Percentiles rank a stretch among this genome's conserved stretches.
These are phyloP conservation scores for Podila horticola DNA, from an alignment of 192 early-diverging fungal species.

Conservation along the genomic window DNA sequence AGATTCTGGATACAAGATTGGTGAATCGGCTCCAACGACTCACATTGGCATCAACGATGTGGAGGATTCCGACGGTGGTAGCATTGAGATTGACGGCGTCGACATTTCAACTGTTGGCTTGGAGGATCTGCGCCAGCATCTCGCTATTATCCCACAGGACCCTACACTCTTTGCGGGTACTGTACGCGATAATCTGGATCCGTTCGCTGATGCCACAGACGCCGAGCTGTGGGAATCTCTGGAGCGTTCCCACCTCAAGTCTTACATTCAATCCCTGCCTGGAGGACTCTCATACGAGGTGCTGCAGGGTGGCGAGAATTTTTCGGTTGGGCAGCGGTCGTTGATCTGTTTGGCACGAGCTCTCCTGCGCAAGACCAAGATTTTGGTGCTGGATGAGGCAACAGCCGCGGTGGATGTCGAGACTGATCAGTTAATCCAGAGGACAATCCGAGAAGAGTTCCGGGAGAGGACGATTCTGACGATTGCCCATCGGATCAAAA, in stretches of 20 bases:
- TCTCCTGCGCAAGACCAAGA: constrained; percentile 67
- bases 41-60: constrained; percentile 63
- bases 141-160: constrained; percentile 89
- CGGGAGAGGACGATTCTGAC: constrained; percentile 56
- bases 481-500: constrained; percentile 60
- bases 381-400: constrained; percentile 88
- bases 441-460: constrained; percentile 50
- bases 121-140: constrained; percentile 73
- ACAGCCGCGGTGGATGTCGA: constrained; percentile 68
- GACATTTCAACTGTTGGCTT: constrained; percentile 75
- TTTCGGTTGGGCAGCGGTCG: constrained; percentile 82
- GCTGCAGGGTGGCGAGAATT: constrained; percentile 81
- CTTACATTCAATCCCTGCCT: constrained; percentile 21
- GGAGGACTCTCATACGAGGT: constrained; percentile 73
- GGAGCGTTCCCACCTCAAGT: constrained; percentile 69
- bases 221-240: constrained; percentile 76
- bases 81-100: constrained; percentile 77
- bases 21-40: constrained; percentile 77
- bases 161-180: constrained; percentile 56
- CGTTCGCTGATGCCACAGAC: constrained; percentile 79
- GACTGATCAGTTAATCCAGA: constrained; percentile 46
- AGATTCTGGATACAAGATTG: constrained; percentile 49
- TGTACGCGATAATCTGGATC: constrained; percentile 86
- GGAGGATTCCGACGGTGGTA: constrained; percentile 57
- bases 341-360: constrained; percentile 80